These are phyloP conservation scores for Boletus eberwhitei DNA, from an alignment of 768 basidiomycete genomes.

Conservation along the genomic window DNA sequence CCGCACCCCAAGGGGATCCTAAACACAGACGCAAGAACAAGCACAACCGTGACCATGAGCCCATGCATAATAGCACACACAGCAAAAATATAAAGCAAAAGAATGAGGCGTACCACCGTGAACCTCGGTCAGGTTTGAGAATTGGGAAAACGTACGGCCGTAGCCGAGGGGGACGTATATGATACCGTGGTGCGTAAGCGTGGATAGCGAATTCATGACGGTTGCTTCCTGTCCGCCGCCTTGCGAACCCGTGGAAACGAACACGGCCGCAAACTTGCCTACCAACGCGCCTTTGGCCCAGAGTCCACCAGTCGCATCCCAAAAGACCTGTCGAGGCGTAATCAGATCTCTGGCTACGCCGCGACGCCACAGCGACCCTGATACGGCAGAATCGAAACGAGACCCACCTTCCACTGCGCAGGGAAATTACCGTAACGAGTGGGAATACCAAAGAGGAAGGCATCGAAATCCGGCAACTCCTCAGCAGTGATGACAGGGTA, in stretches of 20 bases:
- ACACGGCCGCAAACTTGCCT: constrained; percentile 78
- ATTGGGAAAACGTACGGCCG: constrained; percentile 39
- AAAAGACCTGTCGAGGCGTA: constrained; percentile 50
- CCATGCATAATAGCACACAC: not conserved
- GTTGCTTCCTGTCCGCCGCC: constrained; percentile 80
- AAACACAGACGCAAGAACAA: not conserved
- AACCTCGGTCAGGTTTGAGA: constrained; percentile 45
- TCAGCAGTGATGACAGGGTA: constrained; percentile 37
- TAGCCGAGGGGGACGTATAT: constrained; percentile 72
- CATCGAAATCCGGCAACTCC: constrained; percentile 28
- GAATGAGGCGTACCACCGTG: constrained; percentile 50
- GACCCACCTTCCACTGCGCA: constrained; percentile 58
- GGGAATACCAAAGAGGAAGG: constrained; percentile 43
- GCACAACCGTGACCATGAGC: not conserved
- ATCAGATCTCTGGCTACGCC: constrained; percentile 1
- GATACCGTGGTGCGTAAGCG: constrained; percentile 71
- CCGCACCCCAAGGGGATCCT: constrained; percentile 80
- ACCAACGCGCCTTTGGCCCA: constrained; percentile 58
- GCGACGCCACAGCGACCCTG: not conserved
- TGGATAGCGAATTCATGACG: constrained; percentile 47
- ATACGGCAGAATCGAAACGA: not conserved
- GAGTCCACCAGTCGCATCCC: constrained; percentile 68
- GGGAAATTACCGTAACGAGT: constrained; percentile 47
- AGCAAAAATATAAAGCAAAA: not conserved
- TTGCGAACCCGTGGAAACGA: constrained; percentile 64